Evolutionary conservation across 768 basidiomycete species (phyloP), one percentile per base, ranked within the genome.

Genomic region (Tricholoma terreum): DNA sequence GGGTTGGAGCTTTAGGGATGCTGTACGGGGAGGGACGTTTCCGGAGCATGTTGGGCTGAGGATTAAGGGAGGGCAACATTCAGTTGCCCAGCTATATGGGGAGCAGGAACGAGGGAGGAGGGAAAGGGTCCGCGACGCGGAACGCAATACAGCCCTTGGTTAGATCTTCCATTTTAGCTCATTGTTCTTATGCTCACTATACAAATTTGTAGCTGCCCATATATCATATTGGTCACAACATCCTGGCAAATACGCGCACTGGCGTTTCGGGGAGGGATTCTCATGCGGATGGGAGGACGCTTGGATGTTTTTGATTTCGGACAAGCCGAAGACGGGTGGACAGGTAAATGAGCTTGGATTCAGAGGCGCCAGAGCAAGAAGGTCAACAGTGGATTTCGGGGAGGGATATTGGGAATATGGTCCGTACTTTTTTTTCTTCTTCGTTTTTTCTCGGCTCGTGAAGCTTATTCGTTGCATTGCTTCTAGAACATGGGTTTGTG

Each of bases 1-100:
- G 4, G 90, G 90, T 0, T 92, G 91, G 92, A 83, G 82, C 27
- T 80, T 87, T 35, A 75, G 78, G 56, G 85, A 91, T 68, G 86
- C 87, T 0, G 79, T 82, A 1, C 76, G 75, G 22, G 78, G 76
- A 2, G 86, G 85, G 6, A 82, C 88, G 4, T 81, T 91, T 62
- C 90, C 89, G 0, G 17, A 64, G 0, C 75, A 64, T 48, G 73
- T 85, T 6, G 85, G 84, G 7, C 67, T 84, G 54, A 60, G 62
- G 21, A 19, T 52, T 24, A 38, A 65, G 68, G 50, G 71, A 61
- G 52, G 69, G 63, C n/a, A n/a, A n/a, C 15, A 22, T 43, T 43
- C 21, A 11, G 9, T 22, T 22, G 42, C 42, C 6, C 19, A 43
- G 10, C 1, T 43, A 55, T 61, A 54, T 50, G 48, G 49, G 19